Evolutionary conservation across 345 rosid species (phyloP), one percentile per base, ranked within the genome.

Genomic region (Ceriops tagal): DNA sequence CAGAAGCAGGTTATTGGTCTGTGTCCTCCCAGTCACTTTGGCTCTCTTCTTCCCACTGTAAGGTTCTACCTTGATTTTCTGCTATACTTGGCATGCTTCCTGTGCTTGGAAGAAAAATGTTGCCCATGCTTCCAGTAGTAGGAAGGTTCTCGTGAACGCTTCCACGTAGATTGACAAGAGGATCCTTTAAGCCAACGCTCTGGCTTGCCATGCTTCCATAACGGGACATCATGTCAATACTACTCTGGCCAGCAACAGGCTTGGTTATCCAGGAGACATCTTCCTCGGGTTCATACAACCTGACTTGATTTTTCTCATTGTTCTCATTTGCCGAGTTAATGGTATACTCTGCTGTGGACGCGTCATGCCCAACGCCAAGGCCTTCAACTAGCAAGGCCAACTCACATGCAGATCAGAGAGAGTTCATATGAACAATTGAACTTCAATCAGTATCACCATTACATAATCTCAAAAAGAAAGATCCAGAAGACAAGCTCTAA

Each of bases 371-470:
- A 5, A 63, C 76, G 24, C 80, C 86, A 15, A 83, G 80, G 18
- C 86, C 86, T 70, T 83, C 86, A 19, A 83, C 53, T 4, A 83
- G 82, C 74, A 80, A 71, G 16, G 86, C 86, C 76, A 83, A 19
- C 66, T 83, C 86, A 47, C 83, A 83, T 82, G 77, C 21, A 27
- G 20, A 51, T 19, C 28, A 24, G 5, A 32, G 13, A 9, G 26
- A 71, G 28, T 10, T 24, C 28, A 11, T 9, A 53, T 30, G 55
- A 61, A 3, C 53, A 16, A 28, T 15, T 61, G 5, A 62, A 15
- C 32, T n/a, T 7, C 53, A 35, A 47, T 19, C 22, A n/a, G 37
- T 10, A 60, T 32, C 34, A 43, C 32, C 43, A 37, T 22, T 1
- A 34, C 35, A 34, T 6, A 6, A 34, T 34, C 35, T 34, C 35